Base-by-base conservation (phyloP, 164 flowering plant species). In the Kingdonia uniflora region DNA sequence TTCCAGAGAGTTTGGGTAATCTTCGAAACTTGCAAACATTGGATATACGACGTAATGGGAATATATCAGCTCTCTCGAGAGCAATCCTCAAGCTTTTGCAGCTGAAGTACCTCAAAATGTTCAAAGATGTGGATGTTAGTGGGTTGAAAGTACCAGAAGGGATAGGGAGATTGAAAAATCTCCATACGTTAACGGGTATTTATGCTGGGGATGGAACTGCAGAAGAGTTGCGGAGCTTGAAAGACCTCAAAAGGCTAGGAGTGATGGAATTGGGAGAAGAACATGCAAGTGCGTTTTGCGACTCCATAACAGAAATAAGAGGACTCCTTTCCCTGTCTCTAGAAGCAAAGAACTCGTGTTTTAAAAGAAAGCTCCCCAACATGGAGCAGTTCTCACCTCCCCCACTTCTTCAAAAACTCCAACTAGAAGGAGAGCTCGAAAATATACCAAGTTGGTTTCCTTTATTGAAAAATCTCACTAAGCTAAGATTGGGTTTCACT, bases 31-130 rank as follows among this genome's bases (percentile, higher is more conserved):
- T 70, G 0, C 67, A 65, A 23, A 62, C 67, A 51, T 49, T 63
- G 42, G 65, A 70, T 33, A 43, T 63, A 49, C 62, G 62, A 58
- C 50, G 58, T 51, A 55, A 59, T 52, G 64, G 73, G 19, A 16
- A 58, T 11, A 15, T 65, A 40, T 6, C 22, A 42, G 48, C 22
- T 19, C 35, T 70, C 17, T 35, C 74, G 11, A 33, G 38, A 16
- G 54, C 33, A 42, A 17, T 70, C 25, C 39, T 58, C 11, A 61
- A 62, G 23, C 58, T 58, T 46, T 43, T 35, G 44, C 15, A 48
- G n/a, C 20, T 65, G 23, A 65, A 61, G 62, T 67, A 70, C 51
- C 60, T 65, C 20, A 70, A 70, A 59, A 62, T 65, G 74, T 54
- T 25, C 55, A 62, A 61, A 50, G 61, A 51, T 26, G 10, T 22